Evolutionary conservation across 352 stramenopile genomes (phyloP), one percentile per base, ranked within the genome.

Genomic region (Pythium sukuiense): DNA sequence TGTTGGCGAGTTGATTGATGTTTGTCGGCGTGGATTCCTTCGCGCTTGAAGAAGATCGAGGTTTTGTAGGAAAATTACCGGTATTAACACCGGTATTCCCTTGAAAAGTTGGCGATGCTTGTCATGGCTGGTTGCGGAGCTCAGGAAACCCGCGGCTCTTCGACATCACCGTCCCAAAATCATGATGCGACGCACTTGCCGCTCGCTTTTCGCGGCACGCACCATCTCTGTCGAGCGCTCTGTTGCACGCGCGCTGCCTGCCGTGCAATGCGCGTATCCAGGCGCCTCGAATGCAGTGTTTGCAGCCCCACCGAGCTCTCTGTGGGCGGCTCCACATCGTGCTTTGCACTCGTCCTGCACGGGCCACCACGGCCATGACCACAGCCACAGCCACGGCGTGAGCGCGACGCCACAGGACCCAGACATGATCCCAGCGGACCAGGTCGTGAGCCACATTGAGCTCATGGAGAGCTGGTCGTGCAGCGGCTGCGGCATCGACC

Each of bases 401-500:
- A 33, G 29, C 16, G 58, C 55, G 9, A 16, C 18, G 55, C 61
- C 14, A 27, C 55, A 27, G 45, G 24, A 33, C 41, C 30, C 30
- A 55, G 55, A 62, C 46, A 52, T 33, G 52, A 55, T 92, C 20
- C 81, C 66, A 2, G 59, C 88, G 35, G 83, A 90, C 3, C 83
- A 86, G 41, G 79, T 93, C 39, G 49, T 85, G 13, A 85, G 74
- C 58, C 87, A 95, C 58, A 73, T 93, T 50, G 83, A 85, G 11
- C 67, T 95, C 24, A 95, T 95, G 87, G 87, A 95, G 72, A 65
- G 88, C 55, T 92, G 86, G 79, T 85, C 73, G 7, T 95, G 87
- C 77, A 92, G 77, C 54, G 87, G 87, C 46, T 95, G 87, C 45
- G 87, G 87, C 49, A 93, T 95, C 56, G 83, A 86, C 30, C 39